Evolutionary conservation across 805 yeast species (phyloP).

Genomic region (Metschnikowia cubensis): DNA sequence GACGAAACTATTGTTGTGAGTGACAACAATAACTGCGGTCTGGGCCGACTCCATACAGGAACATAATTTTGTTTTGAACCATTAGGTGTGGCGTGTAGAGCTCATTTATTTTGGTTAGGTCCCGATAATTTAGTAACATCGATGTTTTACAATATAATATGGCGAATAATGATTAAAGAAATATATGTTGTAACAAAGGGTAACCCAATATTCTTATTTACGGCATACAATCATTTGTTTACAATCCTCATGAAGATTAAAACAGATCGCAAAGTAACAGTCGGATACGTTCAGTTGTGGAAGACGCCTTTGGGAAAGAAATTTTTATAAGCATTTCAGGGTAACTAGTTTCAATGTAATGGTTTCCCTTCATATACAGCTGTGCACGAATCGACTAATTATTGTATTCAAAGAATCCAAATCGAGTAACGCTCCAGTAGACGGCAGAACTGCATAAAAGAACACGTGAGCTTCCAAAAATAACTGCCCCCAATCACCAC

Average conservation of each 20-base stretch:
- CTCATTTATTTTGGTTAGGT: neutral
- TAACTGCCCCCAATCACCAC: constrained; percentile 6
- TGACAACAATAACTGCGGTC: neutral
- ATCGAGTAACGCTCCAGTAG: neutral
- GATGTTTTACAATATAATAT: neutral
- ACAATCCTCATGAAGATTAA: neutral
- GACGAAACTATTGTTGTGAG: neutral
- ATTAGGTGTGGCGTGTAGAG: neutral
- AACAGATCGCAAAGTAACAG: neutral
- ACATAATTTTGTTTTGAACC: neutral
- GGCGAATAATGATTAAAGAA: neutral
- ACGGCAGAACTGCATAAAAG: neutral
- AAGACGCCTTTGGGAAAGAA: neutral
- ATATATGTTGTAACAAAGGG: neutral
- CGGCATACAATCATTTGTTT: constrained; percentile 1
- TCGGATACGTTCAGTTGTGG: neutral
- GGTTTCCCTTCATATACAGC: neutral
- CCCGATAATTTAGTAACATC: neutral
- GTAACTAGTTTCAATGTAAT: too few relatives aligned
- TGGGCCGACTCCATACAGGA: neutral
- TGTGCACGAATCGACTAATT: neutral
- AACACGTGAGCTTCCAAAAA: constrained; percentile 8
- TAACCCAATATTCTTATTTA: neutral
- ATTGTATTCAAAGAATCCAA: neutral
- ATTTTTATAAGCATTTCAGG: neutral